These are phyloP conservation scores for Sesbania bispinosa DNA, from an alignment of 306 rosid species.

Conservation along the genomic window DNA sequence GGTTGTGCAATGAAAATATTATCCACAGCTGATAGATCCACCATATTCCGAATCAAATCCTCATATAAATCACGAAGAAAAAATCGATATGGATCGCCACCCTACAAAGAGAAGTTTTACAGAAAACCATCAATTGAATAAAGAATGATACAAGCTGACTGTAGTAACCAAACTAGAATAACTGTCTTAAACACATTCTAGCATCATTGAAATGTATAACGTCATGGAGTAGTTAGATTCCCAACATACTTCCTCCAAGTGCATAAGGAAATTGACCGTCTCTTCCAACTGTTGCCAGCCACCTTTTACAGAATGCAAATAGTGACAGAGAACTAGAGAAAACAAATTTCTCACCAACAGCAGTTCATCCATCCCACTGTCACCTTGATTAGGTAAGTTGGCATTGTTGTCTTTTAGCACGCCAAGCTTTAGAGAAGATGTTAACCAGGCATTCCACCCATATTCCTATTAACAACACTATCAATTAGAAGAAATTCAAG, in stretches of 20 bases:
- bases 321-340: constrained; percentile 78
- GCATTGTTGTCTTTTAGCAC: constrained; percentile 54
- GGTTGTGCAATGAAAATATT: constrained; percentile 79
- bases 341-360: constrained; percentile 61
- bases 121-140: constrained; percentile 21
- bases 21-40: constrained; percentile 74
- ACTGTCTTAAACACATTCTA: constrained; percentile 15
- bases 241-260: constrained; percentile 65
- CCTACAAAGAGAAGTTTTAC: constrained; percentile 47
- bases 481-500: constrained; percentile 25
- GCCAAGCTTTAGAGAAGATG: constrained; percentile 70
- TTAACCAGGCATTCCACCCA: constrained; percentile 94
- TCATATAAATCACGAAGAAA: constrained; percentile 81
- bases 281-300: constrained; percentile 99
- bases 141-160: background rate
- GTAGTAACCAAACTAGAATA: constrained; percentile 10
- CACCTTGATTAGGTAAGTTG: constrained; percentile 42
- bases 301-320: constrained; percentile 75
- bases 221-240: constrained; percentile 17
- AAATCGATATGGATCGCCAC: constrained; percentile 41
- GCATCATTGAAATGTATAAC: constrained; percentile 18
- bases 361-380: constrained; percentile 54
- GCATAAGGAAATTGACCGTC: constrained; percentile 66
- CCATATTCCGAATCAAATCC: constrained; percentile 66
- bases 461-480: constrained; percentile 59